A percentile compares a stretch with the other conserved stretches of the same genome.
These are phyloP conservation scores for Termitomyces sp. DNA, from an alignment of 768 basidiomycete genomes.

Conservation along the genomic window DNA sequence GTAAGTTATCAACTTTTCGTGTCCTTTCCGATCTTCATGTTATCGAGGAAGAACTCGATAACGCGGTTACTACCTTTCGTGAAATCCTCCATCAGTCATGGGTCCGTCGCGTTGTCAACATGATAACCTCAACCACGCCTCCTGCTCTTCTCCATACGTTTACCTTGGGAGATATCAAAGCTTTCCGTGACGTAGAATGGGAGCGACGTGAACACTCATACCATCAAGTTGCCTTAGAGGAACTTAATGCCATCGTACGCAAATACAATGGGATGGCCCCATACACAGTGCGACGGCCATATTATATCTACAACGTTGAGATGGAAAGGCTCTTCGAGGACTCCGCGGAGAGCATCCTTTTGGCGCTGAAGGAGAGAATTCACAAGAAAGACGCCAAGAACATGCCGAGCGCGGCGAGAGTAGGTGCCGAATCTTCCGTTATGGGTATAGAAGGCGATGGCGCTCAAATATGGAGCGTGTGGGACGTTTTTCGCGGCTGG, in stretches of 20 bases:
- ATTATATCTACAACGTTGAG: slow-evolving; percentile 53
- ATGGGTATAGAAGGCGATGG: background rate
- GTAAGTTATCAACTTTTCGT: slow-evolving; percentile 25
- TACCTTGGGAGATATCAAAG: slow-evolving; percentile 29
- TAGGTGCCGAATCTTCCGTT: background rate
- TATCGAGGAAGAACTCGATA: slow-evolving; percentile 53
- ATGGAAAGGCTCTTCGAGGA: slow-evolving; percentile 48
- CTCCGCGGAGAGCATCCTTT: slow-evolving; percentile 46
- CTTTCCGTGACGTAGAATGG: slow-evolving; percentile 65
- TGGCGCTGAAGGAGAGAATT: slow-evolving; percentile 27
- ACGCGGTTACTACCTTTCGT: slow-evolving; percentile 55
- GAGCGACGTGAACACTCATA: slow-evolving; percentile 60
- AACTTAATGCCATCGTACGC: slow-evolving; percentile 70
- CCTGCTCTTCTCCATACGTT: slow-evolving; percentile 29
- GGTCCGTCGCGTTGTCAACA: slow-evolving; percentile 70
- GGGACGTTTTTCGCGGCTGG: slow-evolving; percentile 7
- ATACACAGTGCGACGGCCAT: slow-evolving; percentile 64
- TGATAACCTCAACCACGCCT: slow-evolving; percentile 42
- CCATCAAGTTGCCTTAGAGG: slow-evolving; percentile 61
- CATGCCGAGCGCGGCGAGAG: background rate
- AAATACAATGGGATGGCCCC: slow-evolving; percentile 81
- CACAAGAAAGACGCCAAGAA: slow-evolving; percentile 5
- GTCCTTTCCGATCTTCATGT: background rate
- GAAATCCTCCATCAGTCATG: slow-evolving; percentile 60
- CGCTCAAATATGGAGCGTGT: slow-evolving; percentile 1